Conservation (phyloP, 192 early-diverging fungal species). For the Piromyces finnis region DNA sequence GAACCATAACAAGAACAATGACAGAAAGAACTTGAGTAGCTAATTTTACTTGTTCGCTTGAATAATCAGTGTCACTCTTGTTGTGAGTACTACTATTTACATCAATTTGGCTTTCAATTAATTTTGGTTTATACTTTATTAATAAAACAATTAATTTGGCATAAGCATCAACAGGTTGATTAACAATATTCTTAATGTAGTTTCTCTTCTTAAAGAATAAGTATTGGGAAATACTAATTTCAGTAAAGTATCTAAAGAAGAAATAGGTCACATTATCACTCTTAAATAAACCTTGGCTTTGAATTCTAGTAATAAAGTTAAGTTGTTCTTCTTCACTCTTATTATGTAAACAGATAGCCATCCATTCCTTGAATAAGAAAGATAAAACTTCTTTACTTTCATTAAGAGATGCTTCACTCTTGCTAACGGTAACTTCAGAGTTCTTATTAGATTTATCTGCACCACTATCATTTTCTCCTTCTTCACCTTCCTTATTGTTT, state of each 20-base stretch:
- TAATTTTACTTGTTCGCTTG: conserved; percentile 11
- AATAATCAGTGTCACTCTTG: conserved; percentile 19
- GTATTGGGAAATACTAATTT: conserved; percentile 39
- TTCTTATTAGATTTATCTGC: too few relatives aligned
- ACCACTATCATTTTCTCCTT: too few relatives aligned
- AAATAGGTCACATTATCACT: conserved; percentile 56
- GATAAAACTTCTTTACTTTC: conserved; percentile 29
- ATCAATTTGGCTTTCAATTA: conserved; percentile 1
- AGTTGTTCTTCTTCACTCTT: conserved; percentile 9
- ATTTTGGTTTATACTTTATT: conserved; percentile 49
- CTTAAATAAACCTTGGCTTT: conserved; percentile 56
- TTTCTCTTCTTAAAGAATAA: not conserved
- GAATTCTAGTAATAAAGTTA: conserved; percentile 24
- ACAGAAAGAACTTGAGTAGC: conserved; percentile 74
- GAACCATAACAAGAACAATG: conserved; percentile 62
- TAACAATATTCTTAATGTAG: conserved; percentile 9
- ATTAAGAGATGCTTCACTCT: conserved; percentile 12
- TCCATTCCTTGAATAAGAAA: conserved; percentile 65
- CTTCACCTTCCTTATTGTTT: not conserved
- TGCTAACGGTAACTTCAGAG: not conserved
- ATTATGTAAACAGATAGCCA: conserved; percentile 53
- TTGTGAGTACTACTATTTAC: too few relatives aligned
- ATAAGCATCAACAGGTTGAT: conserved; percentile 85
- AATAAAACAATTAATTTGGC: conserved; percentile 69
- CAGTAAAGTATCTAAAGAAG: conserved; percentile 82